Evolutionary conservation across 306 rosid genomes (phyloP), one percentile per base, ranked within the genome.

Genomic region (Lithocarpus polystachyus): DNA sequence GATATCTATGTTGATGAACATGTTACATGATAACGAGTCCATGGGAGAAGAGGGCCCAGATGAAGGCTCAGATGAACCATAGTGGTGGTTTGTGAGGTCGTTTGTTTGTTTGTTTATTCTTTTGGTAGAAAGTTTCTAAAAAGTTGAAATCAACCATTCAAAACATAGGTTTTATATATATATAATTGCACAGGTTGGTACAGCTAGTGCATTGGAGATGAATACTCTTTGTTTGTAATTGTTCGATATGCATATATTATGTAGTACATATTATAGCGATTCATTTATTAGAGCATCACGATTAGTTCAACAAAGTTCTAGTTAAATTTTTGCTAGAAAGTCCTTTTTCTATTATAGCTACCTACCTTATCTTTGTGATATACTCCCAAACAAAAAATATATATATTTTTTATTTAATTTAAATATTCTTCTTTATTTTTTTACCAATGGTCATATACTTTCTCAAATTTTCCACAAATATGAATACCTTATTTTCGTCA

Each of bases 1-100:
- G 85, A 81, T 93, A 6, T 86, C 86, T 79, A 90, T 95, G 98
- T 98, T 96, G 2, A 91, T 96, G 98, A 89, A 85, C 89, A 90
- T 96, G 98, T 60, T 96, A 72, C 88, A 85, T 56, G 97, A 94
- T 57, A 64, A 84, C 54, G 97, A 89, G 35, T 79, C 80, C 4
- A 80, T 84, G 68, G 97, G 29, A 9, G 97, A 88, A 28, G 89
- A 77, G 60, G 90, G 54, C 72, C 86, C 85, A 7, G 87, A 88
- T 23, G 89, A 77, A 65, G 90, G 54, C 70, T 84, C 85, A 5
- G 87, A 86, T 12, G 88, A 88, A 77, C 92, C 91, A 5, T 89
- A 72, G 26, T 35, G 74, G 61, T 22, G 33, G 45, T 13, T 35
- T 69, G 5, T 48, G 17, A 33, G 45, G 19, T 52, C 26, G 48